Base-by-base conservation (phyloP, 345 rosid genomes). In the Erucastrum elatum region DNA sequence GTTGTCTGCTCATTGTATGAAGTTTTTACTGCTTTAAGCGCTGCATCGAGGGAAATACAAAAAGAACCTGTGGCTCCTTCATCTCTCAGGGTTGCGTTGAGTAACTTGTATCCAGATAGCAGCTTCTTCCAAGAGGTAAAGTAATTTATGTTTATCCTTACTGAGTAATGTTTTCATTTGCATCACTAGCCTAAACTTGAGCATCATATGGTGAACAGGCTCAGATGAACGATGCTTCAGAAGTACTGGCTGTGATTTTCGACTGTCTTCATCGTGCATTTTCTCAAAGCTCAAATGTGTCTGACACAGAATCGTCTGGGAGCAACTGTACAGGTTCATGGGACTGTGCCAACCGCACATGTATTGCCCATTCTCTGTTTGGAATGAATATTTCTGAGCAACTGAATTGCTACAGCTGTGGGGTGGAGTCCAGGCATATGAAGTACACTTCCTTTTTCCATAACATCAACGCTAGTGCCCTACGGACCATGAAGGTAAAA, bases 141-240 rank as follows among this genome's bases (percentile, higher is more conserved):
- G 51, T 33, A 69, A 39, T 11, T 73, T 13, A 59, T 44, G n/a
- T 60, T 49, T 73, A 68, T 49, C 58, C 44, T 30, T 72, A 56
- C 17, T 39, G 46, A 27, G 29, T 37, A 59, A 10, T 2, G 34
- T 39, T 17, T 3, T 80, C 12, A 5, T 49, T 46, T 37, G 9
- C 26, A 62, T 62, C 25, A 53, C 33, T 30, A 74, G 67, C 68
- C 76, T 64, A 69, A 79, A 41, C 64, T 25, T 37, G 63, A 67
- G 53, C 5, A n/a, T 64, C 46, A n/a, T 70, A 30, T 70, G 71
- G 83, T 80, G 80, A 65, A 25, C 96, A 95, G 99, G 97, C 88
- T 74, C 94, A 95, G 85, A 95, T 95, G 99, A 95, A 95, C 75
- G 99, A 95, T 85, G 97, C 99, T 77, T 91, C 98, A 72, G 99